Evolutionary conservation across 2,329 filamentous ascomycete genomes (phyloP).

Genomic region (Trichophyton benhamiae): DNA sequence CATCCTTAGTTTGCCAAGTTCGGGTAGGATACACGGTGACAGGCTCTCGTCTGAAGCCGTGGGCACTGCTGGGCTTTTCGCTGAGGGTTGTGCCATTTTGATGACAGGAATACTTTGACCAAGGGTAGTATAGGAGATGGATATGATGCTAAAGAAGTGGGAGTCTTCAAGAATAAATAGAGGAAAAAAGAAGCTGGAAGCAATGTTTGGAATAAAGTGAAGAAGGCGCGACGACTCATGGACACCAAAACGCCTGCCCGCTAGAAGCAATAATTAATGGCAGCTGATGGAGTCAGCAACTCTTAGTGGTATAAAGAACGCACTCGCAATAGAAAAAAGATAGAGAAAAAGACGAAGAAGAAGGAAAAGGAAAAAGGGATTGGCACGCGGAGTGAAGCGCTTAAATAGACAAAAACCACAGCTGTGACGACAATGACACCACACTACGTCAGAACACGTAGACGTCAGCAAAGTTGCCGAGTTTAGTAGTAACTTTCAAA

Average conservation of each 20-base stretch:
- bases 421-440: not conserved
- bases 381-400: not conserved
- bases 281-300: not conserved
- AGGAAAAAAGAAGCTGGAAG: not conserved
- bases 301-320: not conserved
- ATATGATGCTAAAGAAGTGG: not conserved
- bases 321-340: not conserved
- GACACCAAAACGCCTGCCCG: not conserved
- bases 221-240: not conserved
- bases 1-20: not conserved
- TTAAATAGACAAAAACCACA: not conserved
- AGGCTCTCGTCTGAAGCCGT: not conserved
- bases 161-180: not conserved
- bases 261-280: not conserved
- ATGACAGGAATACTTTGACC: not conserved
- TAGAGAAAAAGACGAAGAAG: not conserved
- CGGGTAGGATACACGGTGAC: not conserved
- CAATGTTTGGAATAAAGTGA: no score
- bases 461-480: not conserved
- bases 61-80: not conserved
- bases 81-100: not conserved
- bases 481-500: not conserved
- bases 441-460: not conserved
- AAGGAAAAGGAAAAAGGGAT: not conserved
- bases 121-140: not conserved